Conservation (phyloP, 2,329 filamentous ascomycete genomes). For the Cytospora leucostoma region DNA sequence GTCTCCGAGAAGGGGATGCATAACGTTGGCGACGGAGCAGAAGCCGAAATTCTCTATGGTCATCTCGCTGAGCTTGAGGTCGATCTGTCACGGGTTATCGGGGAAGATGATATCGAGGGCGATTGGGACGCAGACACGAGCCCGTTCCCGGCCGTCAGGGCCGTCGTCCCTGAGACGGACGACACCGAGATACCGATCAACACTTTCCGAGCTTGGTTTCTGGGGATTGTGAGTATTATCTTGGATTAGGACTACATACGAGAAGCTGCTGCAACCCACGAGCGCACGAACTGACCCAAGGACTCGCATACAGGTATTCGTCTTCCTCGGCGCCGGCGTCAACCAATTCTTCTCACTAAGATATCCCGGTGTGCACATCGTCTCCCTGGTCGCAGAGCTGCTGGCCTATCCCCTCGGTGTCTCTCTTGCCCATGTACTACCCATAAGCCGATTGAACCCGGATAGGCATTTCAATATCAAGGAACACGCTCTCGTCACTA, state of each 20-base stretch:
- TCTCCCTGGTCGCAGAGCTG: conserved; percentile 47
- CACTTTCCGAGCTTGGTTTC: conserved; percentile 47
- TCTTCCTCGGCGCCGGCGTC: conserved; percentile 48
- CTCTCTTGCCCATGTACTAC: conserved; percentile 41
- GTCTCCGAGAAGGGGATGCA: conserved; percentile 13
- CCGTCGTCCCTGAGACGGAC: conserved; percentile 38
- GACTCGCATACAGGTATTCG: conserved; percentile 39
- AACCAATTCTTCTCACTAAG: conserved; percentile 50
- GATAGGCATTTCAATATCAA: conserved; percentile 49
- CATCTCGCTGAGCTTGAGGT: conserved; percentile 38
- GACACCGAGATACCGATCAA: conserved; percentile 43
- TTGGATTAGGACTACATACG: neutral
- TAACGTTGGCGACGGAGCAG: conserved; percentile 6
- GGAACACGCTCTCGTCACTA: conserved; percentile 48
- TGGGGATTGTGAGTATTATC: conserved; percentile 40
- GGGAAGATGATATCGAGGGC: conserved; percentile 34
- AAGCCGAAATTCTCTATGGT: conserved; percentile 29
- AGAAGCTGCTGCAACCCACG: neutral
- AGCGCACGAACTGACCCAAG: conserved; percentile 11
- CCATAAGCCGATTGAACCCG: conserved; percentile 43
- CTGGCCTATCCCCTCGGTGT: conserved; percentile 47
- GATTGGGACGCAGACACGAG: conserved; percentile 37
- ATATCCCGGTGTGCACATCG: conserved; percentile 48
- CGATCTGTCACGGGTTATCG: conserved; percentile 34
- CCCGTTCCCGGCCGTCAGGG: conserved; percentile 37